A percentile compares a stretch with the other conserved stretches of the same genome.
Conservation (phyloP, 2,329 filamentous ascomycete genomes). For the Fusarium foetens region DNA sequence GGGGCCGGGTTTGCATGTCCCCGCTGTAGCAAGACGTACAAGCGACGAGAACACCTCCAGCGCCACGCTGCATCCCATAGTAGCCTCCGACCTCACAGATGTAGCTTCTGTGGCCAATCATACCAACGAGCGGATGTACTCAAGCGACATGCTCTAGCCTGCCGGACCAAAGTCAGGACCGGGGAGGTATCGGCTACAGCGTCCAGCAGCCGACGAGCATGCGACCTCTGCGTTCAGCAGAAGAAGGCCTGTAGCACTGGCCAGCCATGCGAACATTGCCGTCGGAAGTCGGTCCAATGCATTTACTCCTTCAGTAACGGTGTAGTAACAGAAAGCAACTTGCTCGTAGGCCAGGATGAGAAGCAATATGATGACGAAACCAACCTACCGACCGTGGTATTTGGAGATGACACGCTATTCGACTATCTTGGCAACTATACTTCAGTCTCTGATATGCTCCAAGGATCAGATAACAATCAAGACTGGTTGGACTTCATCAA, state of each 20-base stretch:
- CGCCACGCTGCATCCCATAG: slow-evolving; percentile 4
- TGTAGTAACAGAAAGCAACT: rapidly evolving
- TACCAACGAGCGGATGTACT: slow-evolving; percentile 1
- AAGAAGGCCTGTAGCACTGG: slow-evolving; percentile 4
- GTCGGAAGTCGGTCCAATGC: neutral
- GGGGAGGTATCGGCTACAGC: rapidly evolving
- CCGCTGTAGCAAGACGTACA: neutral
- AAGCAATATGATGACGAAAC: neutral
- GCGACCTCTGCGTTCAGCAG: neutral
- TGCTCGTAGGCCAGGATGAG: neutral
- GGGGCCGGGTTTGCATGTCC: neutral
- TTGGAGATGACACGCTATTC: neutral
- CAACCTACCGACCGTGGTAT: neutral
- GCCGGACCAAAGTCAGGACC: rapidly evolving
- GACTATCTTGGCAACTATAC: slow-evolving; percentile 7
- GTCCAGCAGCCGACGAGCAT: neutral
- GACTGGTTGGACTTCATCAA: slow-evolving; percentile 5
- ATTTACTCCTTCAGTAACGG: neutral
- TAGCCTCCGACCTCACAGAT: neutral
- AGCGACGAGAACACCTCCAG: neutral
- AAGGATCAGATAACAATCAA: neutral
- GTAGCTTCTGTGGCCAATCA: neutral
- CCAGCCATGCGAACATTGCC: neutral
- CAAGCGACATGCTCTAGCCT: neutral
- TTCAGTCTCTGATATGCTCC: neutral